These are phyloP conservation scores for Aureobasidium mangrovei DNA, from an alignment of 2,329 filamentous ascomycete species.

Conservation along the genomic window DNA sequence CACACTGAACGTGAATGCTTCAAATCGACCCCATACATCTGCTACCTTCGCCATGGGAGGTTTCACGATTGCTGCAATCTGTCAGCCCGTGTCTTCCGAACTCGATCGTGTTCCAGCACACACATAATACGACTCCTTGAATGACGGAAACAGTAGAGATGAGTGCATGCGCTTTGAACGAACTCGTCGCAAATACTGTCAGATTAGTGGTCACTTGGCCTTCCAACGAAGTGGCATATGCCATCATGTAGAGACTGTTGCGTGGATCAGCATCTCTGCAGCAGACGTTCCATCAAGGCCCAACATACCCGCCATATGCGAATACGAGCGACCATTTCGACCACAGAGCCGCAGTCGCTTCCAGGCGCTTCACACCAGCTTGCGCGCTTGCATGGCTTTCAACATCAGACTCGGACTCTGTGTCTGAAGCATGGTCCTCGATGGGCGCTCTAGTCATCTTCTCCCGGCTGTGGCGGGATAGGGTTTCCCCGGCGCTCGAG, in stretches of 20 bases:
- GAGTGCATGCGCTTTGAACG: conserved; percentile 55
- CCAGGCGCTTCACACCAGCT: conserved; percentile 40
- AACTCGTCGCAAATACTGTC: conserved; percentile 56
- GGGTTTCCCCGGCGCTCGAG: conserved; percentile 9
- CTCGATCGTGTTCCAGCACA: conserved; percentile 14
- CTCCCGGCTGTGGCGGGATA: conserved; percentile 5
- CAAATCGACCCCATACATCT: conserved; percentile 53
- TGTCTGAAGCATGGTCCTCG: background rate
- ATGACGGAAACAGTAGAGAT: conserved; percentile 57
- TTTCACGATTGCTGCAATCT: conserved; percentile 44
- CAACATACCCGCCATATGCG: conserved; percentile 36
- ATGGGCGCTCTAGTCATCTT: background rate
- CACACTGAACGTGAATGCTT: conserved; percentile 48
- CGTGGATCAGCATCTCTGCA: background rate
- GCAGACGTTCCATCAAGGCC: background rate
- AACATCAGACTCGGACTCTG: conserved; percentile 10
- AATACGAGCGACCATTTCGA: conserved; percentile 37
- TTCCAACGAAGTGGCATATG: conserved; percentile 59
- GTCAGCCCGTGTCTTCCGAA: background rate
- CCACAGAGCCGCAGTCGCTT: conserved; percentile 43
- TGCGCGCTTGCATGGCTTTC: conserved; percentile 27
- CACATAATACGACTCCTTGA: conserved; percentile 55
- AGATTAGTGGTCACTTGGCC: conserved; percentile 54
- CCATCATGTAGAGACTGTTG: conserved; percentile 44
- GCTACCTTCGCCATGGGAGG: conserved; percentile 54